These are phyloP conservation scores for Gracilariopsis chorda DNA, from an alignment of 23 red algal species.

Conservation along the genomic window DNA sequence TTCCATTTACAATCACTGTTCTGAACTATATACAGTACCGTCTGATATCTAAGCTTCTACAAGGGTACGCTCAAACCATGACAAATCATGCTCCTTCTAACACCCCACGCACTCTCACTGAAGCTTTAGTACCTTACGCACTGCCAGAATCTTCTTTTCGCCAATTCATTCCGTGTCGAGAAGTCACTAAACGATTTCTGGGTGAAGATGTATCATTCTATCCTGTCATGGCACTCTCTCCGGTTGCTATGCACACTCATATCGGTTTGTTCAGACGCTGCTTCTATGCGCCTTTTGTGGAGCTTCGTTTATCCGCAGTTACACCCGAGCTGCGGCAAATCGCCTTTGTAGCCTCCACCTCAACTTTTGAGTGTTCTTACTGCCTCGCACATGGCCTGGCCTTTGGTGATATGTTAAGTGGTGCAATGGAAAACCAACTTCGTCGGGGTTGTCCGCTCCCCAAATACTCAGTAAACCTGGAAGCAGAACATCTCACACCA, in stretches of 20 bases:
- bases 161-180: neutral
- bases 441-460: neutral
- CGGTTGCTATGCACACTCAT: conserved; percentile 19
- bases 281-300: conserved; percentile 11
- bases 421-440: neutral
- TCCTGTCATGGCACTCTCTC: conserved; percentile 17
- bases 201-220: conserved; percentile 29
- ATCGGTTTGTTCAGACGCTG: neutral
- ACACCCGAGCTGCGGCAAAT: conserved; percentile 22
- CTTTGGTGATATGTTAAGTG: conserved; percentile 27
- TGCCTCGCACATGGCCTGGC: conserved; percentile 32
- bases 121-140: neutral
- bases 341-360: conserved; percentile 17
- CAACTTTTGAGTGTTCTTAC: conserved; percentile 37
- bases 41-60: neutral
- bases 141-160: neutral
- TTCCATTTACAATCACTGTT: too few relatives aligned
- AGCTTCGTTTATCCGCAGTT: conserved; percentile 8
- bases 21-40: too few relatives aligned
- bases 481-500: neutral
- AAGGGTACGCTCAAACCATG: neutral
- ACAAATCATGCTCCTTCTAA: neutral
- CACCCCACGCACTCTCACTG: neutral
- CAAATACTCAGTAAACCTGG: neutral
- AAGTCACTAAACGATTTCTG: conserved; percentile 3